A percentile compares a stretch with the other conserved stretches of the same genome.
phyloP scores from a whole-genome alignment of 139 green algal genomes.

The Nannochloris sp. region DNA sequence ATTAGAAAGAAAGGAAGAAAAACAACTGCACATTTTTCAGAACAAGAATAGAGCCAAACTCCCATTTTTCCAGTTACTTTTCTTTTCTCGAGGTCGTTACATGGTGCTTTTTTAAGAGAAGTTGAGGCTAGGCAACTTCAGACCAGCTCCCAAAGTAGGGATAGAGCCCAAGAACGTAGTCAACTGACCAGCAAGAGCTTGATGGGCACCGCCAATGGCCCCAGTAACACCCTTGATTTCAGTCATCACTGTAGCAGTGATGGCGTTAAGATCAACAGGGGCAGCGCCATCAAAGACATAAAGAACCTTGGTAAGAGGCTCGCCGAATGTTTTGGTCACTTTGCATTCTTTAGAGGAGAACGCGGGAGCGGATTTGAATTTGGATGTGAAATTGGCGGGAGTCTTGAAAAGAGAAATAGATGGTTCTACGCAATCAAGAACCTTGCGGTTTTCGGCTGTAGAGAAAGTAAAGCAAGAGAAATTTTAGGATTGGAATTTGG shows the following conservation, averaged over 20 bases:
- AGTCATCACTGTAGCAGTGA: conserved; percentile 4
- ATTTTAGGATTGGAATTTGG: background rate
- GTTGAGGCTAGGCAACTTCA: no score
- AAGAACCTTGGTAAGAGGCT: conserved; percentile 19
- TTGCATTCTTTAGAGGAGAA: conserved; percentile 26
- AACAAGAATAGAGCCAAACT: no score
- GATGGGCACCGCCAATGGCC: background rate
- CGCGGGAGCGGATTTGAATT: conserved; percentile 2
- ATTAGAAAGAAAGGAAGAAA: no score
- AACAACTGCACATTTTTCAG: no score
- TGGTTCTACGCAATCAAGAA: conserved; percentile 19
- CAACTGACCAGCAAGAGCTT: background rate
- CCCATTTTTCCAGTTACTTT: no score
- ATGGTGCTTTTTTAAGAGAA: no score
- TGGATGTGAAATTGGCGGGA: conserved; percentile 20
- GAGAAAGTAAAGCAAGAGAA: no score
- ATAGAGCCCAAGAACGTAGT: background rate
- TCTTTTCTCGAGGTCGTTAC: no score
- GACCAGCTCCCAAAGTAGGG: background rate
- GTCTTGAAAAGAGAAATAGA: conserved; percentile 10
- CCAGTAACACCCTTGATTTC: background rate
- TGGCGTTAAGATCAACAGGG: background rate
- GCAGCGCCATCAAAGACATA: conserved; percentile 25
- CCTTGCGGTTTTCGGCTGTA: background rate
- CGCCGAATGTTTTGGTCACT: conserved; percentile 22